Evolutionary conservation across 176 grass and related monocot genomes (phyloP).

Genomic region (Melocanna baccifera): DNA sequence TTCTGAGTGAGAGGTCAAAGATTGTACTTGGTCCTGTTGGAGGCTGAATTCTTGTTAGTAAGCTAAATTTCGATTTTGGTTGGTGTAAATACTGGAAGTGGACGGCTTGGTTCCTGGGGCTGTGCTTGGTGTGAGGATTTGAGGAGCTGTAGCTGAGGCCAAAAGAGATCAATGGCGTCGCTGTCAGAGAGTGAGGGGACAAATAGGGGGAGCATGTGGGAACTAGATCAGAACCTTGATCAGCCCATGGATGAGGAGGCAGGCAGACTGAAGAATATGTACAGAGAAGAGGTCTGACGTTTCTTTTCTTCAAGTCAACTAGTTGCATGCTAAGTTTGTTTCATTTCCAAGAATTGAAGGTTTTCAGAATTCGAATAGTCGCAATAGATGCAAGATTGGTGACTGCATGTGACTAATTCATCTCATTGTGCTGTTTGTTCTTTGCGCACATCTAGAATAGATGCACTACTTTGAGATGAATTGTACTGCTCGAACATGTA

Average conservation of each 20-base stretch:
- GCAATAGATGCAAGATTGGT: not conserved
- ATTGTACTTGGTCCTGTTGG: not conserved
- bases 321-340: not conserved
- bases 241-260: constrained; percentile 99
- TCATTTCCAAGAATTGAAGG: not conserved
- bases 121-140: constrained; percentile 7
- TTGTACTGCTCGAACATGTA: not conserved
- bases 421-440: not conserved
- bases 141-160: not conserved
- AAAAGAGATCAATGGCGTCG: constrained; percentile 61
- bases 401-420: constrained; percentile 23
- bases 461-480: not conserved
- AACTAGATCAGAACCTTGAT: constrained; percentile 92
- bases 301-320: constrained; percentile 25
- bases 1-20: not conserved
- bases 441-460: not conserved
- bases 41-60: not conserved
- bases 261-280: constrained; percentile 69
- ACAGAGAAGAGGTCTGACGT: constrained; percentile 77
- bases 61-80: not conserved
- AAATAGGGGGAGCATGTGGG: constrained; percentile 89
- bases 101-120: not conserved
- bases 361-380: constrained; percentile 8
- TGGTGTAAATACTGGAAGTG: constrained; percentile 3
- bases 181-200: constrained; percentile 44